These are phyloP conservation scores for slime mould (Dictyostelium discoideum) DNA, from an alignment of 78 protist genomes.

Conservation along the genomic window dicty_2.7 NC_007090.3:2437001-2437500, in stretches of 20 bases:
- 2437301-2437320: constrained; percentile 56
- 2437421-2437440: constrained; percentile 54
- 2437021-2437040: too few species aligned
- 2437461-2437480: constrained; percentile 76
- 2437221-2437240: constrained; percentile 55
- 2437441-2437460: constrained; percentile 75
- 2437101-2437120: not conserved
- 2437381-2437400: constrained; percentile 71
- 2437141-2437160: not conserved
- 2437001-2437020: too few species aligned
- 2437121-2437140: not conserved
- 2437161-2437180: constrained; percentile 55
- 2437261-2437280: constrained; percentile 48
- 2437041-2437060: too few species aligned
- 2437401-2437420: constrained; percentile 70
- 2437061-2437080: too few species aligned
- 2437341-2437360: constrained; percentile 76
- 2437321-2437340: constrained; percentile 77
- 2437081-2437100: too few species aligned
- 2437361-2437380: constrained; percentile 79
- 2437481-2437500: constrained; percentile 49
- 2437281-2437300: constrained; percentile 68
- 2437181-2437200: constrained; percentile 82
- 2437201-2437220: constrained; percentile 76
- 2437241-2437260: constrained; percentile 75